Evolutionary conservation across 805 yeast species (phyloP), one percentile per base, ranked within the genome.

Genomic region (Tetrapisispora nanseiensis): DNA sequence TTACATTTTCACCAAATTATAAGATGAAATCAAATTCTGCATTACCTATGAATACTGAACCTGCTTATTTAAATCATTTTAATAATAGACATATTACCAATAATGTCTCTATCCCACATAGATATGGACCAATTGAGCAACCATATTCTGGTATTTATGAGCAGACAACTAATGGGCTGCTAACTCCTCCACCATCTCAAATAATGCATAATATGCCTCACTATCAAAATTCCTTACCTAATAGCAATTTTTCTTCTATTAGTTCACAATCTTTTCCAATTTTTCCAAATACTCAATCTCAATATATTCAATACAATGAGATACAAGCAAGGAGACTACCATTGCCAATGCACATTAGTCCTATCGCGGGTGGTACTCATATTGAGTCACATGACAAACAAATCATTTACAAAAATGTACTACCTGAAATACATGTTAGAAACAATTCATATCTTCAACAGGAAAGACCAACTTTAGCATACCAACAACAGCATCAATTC

Each of bases 321-420:
- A 29, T 39, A 12, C 23, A 39, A 32, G 9, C 41, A 13, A 39
- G 41, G n/a, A 39, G 21, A 19, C 26, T 39, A 19, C 41, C 41
- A 32, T 15, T 32, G 12, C 41, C 41, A 23, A 18, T 32, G 1
- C 4, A 28, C 10, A n/a, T 20, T 12, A 15, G 11, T 27, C 22
- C 9, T 3, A 23, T 26, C 8, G 13, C 4, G 13, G 22, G n/a
- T 33, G 15, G 8, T 9, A 9, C 28, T 12, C 22, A 20, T 7
- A 15, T 4, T 3, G 34, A 19, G 6, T 19, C 37, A 21, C 19
- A 12, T 22, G 28, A 33, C 4, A 21, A 33, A 4, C 15, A 33
- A 21, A n/a, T 20, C 13, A 8, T 20, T 13, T 22, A 22, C 13
- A 33, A 21, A 11, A 8, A 21, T 3, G 8, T 9, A 9, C 20